Evolutionary conservation across 306 rosid genomes (phyloP).

Genomic region (Rosa chinensis): DNA sequence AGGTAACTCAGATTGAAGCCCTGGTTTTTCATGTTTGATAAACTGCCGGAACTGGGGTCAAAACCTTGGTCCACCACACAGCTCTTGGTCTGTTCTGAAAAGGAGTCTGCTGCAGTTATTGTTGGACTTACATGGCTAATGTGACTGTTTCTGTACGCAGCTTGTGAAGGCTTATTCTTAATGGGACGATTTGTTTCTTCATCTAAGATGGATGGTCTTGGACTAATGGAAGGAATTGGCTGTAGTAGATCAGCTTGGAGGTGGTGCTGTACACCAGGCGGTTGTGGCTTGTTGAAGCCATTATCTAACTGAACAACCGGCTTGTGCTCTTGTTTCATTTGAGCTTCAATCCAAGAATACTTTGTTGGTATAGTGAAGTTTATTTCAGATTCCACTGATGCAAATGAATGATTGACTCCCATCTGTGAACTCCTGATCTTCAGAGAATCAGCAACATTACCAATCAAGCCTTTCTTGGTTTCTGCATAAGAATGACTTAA

Average conservation of each 20-base stretch:
- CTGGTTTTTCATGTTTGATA: conserved; percentile 51
- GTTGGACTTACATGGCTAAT: conserved; percentile 40
- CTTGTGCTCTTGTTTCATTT: conserved; percentile 47
- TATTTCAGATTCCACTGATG: conserved; percentile 53
- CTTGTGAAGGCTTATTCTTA: conserved; percentile 45
- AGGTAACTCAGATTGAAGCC: conserved; percentile 43
- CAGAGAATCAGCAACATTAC: conserved; percentile 43
- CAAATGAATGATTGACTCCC: conserved; percentile 38
- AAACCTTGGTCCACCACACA: conserved; percentile 38
- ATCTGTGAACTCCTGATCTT: conserved; percentile 32
- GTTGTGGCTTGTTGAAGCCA: conserved; percentile 54
- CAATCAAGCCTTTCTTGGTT: conserved; percentile 36
- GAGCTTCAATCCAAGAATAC: conserved; percentile 50
- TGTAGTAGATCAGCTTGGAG: conserved; percentile 50
- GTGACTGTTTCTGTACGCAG: conserved; percentile 43
- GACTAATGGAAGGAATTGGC: conserved; percentile 50
- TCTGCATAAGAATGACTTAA: conserved; percentile 30
- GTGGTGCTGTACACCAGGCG: conserved; percentile 36
- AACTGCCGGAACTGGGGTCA: conserved; percentile 43
- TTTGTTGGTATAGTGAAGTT: conserved; percentile 44
- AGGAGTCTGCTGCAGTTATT: conserved; percentile 40
- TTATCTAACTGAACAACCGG: conserved; percentile 41
- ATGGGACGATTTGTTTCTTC: conserved; percentile 39
- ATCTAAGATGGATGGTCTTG: conserved; percentile 38
- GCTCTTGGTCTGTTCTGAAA: conserved; percentile 49